phyloP scores from a whole-genome alignment of 2,329 filamentous ascomycete genomes.

The Aspergillus sp. region DNA sequence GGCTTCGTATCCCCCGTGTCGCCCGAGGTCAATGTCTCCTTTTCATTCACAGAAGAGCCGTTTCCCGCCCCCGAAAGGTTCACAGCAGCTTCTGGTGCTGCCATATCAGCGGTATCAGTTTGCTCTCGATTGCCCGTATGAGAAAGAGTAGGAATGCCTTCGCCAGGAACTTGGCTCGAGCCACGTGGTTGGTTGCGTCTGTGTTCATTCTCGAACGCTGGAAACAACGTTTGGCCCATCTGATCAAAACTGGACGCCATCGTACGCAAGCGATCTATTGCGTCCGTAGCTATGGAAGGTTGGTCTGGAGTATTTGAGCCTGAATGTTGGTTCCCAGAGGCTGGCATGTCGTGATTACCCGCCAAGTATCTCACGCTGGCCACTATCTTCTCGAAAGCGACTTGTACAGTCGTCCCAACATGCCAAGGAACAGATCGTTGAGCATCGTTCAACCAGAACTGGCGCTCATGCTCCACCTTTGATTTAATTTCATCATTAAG shows the following conservation, averaged over 20 bases:
- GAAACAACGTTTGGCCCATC: slow-evolving; percentile 28
- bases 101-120: not conserved
- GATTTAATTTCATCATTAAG: slow-evolving; percentile 28
- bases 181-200: slow-evolving; percentile 10
- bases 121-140: not conserved
- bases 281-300: slow-evolving; percentile 25
- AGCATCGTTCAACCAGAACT: slow-evolving; percentile 24
- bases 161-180: slow-evolving; percentile 5
- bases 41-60: not conserved
- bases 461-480: slow-evolving; percentile 29
- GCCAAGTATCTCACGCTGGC: slow-evolving; percentile 28
- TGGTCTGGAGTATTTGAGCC: slow-evolving; percentile 29
- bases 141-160: slow-evolving; percentile 1
- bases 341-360: slow-evolving; percentile 26
- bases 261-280: slow-evolving; percentile 29
- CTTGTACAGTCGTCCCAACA: slow-evolving; percentile 26
- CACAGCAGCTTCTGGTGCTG: not conserved
- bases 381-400: slow-evolving; percentile 27
- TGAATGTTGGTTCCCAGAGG: slow-evolving; percentile 25
- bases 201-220: slow-evolving; percentile 29
- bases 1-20: not conserved
- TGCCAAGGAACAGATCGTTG: slow-evolving; percentile 28
- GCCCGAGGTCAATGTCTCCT: not conserved
- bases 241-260: slow-evolving; percentile 35
- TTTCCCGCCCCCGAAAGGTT: not conserved